phyloP scores from a whole-genome alignment of 2,329 filamentous ascomycete species.

The Penicillium expansum region DNA sequence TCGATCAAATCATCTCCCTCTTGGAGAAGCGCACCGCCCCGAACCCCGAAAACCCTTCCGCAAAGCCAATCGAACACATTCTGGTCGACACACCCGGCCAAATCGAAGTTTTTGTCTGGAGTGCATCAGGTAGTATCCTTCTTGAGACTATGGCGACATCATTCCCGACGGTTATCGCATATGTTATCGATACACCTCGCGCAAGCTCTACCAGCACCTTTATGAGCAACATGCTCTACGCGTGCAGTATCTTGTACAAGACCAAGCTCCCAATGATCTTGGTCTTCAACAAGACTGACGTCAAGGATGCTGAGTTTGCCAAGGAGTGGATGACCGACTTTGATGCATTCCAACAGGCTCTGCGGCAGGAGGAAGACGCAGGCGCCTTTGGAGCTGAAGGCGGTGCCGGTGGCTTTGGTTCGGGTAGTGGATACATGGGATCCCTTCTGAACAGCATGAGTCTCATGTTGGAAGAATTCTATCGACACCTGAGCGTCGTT shows the following conservation, averaged over 20 bases:
- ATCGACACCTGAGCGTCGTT: conserved; percentile 87
- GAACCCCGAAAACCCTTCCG: conserved; percentile 43
- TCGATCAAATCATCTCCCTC: conserved; percentile 87
- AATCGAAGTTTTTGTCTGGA: conserved; percentile 99
- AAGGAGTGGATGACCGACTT: conserved; percentile 99
- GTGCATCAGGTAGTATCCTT: conserved; percentile 87
- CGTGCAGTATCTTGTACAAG: conserved; percentile 97
- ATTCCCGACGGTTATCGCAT: conserved; percentile 95
- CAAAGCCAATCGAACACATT: conserved; percentile 72
- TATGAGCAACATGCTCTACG: conserved; percentile 99
- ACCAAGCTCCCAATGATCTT: conserved; percentile 98
- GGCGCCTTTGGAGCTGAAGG: conserved; percentile 73
- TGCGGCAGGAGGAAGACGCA: conserved; percentile 73
- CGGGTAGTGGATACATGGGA: conserved; percentile 92
- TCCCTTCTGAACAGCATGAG: conserved; percentile 97
- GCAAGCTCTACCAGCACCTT: conserved; percentile 93
- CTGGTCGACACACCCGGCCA: conserved; percentile 94
- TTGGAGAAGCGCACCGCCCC: conserved; percentile 82
- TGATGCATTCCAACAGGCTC: conserved; percentile 85
- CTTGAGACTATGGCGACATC: conserved; percentile 88
- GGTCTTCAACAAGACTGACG: conserved; percentile 98
- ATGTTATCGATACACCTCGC: conserved; percentile 94
- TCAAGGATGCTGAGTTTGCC: conserved; percentile 84
- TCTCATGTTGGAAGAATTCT: conserved; percentile 95
- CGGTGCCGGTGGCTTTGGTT: conserved; percentile 56